phyloP scores from a whole-genome alignment of 1,284 basidiomycete species.

The Phylloporus sp. region DNA sequence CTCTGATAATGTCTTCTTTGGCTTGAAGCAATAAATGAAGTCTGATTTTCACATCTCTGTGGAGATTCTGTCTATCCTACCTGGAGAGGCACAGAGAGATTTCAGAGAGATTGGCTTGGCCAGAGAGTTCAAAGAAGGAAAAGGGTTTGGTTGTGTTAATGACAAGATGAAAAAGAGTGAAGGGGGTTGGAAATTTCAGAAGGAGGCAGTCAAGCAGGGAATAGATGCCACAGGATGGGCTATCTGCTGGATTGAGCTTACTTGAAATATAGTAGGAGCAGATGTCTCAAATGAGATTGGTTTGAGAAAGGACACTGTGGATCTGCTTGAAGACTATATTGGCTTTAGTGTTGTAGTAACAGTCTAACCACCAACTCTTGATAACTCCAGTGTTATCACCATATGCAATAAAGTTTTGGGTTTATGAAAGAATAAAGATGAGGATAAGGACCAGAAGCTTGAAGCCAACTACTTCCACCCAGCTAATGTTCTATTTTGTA shows the following conservation, averaged over 20 bases:
- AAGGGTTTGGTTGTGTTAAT: neutral
- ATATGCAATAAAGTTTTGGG: slow-evolving; percentile 18
- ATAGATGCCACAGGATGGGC: slow-evolving; percentile 21
- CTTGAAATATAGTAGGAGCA: neutral
- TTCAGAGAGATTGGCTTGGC: neutral
- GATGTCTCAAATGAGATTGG: neutral
- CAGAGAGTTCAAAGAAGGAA: neutral
- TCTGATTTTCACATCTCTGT: no score
- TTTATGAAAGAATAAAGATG: slow-evolving; percentile 6
- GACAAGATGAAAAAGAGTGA: neutral
- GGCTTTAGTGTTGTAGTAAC: slow-evolving; percentile 37
- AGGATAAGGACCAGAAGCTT: slow-evolving; percentile 35
- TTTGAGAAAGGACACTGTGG: slow-evolving; percentile 7
- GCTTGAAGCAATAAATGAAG: no score
- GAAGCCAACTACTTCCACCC: slow-evolving; percentile 14
- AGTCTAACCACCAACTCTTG: slow-evolving; percentile 42
- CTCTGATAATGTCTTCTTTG: no score
- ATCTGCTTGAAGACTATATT: slow-evolving; percentile 30
- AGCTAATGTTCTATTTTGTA: slow-evolving; percentile 15
- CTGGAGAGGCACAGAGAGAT: neutral
- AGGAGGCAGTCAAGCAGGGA: slow-evolving; percentile 13
- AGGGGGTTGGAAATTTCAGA: neutral
- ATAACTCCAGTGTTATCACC: slow-evolving; percentile 45
- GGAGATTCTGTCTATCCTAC: no score
- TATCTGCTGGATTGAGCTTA: slow-evolving; percentile 28